These are phyloP conservation scores for Fusarium oxysporum DNA, from an alignment of 2,329 filamentous ascomycete species.

Conservation along the genomic window DNA sequence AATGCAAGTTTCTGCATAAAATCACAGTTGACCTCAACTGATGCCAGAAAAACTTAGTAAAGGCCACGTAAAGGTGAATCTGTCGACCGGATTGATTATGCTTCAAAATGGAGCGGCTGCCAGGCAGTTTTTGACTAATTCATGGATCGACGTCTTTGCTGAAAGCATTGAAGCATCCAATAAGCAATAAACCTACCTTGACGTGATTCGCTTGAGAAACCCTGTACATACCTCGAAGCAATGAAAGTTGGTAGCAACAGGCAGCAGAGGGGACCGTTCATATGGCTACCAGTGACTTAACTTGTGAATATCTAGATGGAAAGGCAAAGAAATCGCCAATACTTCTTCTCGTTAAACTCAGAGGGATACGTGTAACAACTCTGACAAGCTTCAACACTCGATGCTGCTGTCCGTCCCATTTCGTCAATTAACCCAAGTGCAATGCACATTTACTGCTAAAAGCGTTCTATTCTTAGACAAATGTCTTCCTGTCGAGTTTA, in stretches of 20 bases:
- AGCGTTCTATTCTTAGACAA: neutral
- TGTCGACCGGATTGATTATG: neutral
- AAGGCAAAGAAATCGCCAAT: no score
- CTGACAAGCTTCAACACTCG: neutral
- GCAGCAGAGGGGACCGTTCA: neutral
- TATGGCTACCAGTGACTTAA: no score
- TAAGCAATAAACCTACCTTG: neutral
- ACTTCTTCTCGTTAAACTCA: neutral
- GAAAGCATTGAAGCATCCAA: neutral
- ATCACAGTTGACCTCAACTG: no score
- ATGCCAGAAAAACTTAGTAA: neutral
- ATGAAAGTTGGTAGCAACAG: neutral
- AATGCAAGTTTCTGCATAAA: neutral
- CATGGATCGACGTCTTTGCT: neutral
- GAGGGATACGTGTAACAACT: neutral
- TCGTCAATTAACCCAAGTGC: neutral
- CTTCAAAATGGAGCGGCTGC: neutral
- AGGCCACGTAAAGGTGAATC: neutral
- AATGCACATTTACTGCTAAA: neutral
- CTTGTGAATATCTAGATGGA: neutral
- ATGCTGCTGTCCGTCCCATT: neutral
- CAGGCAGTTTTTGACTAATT: neutral
- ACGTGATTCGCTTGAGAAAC: no score
- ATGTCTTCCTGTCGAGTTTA: neutral
- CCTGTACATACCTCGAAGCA: neutral